Evolutionary conservation across 495 filamentous ascomycete species (phyloP).

Genomic region (Aspergillus nidulans): DNA sequence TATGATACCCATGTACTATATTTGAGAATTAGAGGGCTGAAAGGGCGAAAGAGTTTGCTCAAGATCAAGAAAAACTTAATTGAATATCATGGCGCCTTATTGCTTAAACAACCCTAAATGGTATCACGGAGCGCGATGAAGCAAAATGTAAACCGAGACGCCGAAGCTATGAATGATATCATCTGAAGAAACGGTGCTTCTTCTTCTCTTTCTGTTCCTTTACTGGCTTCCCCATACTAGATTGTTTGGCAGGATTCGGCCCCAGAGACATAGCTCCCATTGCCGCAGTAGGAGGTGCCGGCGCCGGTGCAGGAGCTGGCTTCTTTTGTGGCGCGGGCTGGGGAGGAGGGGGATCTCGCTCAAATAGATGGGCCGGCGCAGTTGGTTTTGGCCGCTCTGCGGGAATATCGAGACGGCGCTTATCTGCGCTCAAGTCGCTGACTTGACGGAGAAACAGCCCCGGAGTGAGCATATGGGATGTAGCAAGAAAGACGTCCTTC

Average conservation of each 20-base stretch:
- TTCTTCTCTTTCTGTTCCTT: slow-evolving; percentile 51
- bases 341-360: slow-evolving; percentile 58
- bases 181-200: slow-evolving; percentile 64
- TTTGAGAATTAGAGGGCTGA: neutral
- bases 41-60: neutral
- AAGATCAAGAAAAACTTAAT: neutral
- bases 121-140: slow-evolving; percentile 38
- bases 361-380: slow-evolving; percentile 83
- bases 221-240: slow-evolving; percentile 21
- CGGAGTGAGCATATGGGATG: slow-evolving; percentile 85
- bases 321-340: slow-evolving; percentile 35
- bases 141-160: neutral
- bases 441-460: slow-evolving; percentile 76
- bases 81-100: slow-evolving; percentile 10
- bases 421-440: slow-evolving; percentile 69
- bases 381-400: slow-evolving; percentile 72
- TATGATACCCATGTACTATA: slow-evolving; percentile 15
- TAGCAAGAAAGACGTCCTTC: slow-evolving; percentile 85
- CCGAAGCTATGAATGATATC: slow-evolving; percentile 13
- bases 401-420: slow-evolving; percentile 71
- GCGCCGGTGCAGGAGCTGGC: slow-evolving; percentile 41
- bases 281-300: slow-evolving; percentile 49
- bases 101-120: slow-evolving; percentile 22
- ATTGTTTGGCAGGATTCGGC: slow-evolving; percentile 26
- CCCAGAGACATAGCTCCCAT: slow-evolving; percentile 58